A percentile compares a stretch with the other conserved stretches of the same genome.
phyloP scores from a whole-genome alignment of 2,329 filamentous ascomycete genomes.

The Phyllosticta ampelicida region DNA sequence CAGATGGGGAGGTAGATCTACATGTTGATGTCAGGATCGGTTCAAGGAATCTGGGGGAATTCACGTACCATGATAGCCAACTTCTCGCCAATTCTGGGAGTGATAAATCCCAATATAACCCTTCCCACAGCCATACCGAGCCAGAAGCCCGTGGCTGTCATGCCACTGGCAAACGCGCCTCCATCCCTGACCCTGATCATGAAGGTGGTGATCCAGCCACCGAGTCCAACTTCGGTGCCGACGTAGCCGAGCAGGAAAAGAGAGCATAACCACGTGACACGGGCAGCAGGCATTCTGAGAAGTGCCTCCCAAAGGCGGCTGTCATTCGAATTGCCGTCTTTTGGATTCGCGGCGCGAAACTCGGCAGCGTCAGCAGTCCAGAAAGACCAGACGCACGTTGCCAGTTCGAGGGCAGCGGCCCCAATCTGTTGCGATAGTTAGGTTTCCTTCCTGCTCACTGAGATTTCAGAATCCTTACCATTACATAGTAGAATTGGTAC shows the following conservation, averaged over 20 bases:
- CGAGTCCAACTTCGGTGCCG: slow-evolving; percentile 63
- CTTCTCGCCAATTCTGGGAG: slow-evolving; percentile 62
- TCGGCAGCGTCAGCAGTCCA: slow-evolving; percentile 49
- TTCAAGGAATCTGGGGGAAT: slow-evolving; percentile 10
- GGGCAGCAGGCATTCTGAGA: slow-evolving; percentile 32
- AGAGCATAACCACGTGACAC: slow-evolving; percentile 63
- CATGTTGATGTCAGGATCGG: slow-evolving; percentile 10
- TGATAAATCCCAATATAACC: slow-evolving; percentile 64
- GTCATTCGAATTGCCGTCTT: slow-evolving; percentile 34
- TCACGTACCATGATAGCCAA: slow-evolving; percentile 32
- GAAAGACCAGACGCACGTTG: slow-evolving; percentile 45
- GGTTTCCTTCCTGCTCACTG: background rate
- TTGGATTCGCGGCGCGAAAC: slow-evolving; percentile 43
- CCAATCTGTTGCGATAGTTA: slow-evolving; percentile 32
- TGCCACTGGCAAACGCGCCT: slow-evolving; percentile 58
- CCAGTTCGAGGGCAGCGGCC: slow-evolving; percentile 46
- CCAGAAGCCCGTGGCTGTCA: slow-evolving; percentile 76
- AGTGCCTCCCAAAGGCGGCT: slow-evolving; percentile 43
- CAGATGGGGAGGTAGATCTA: slow-evolving; percentile 52
- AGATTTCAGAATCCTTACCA: slow-evolving; percentile 41
- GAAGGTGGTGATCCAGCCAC: slow-evolving; percentile 76
- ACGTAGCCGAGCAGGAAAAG: slow-evolving; percentile 70
- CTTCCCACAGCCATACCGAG: slow-evolving; percentile 67
- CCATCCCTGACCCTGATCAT: slow-evolving; percentile 71
- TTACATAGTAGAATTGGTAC: slow-evolving; percentile 68